These are phyloP conservation scores for Euphorbia schlechtendalii DNA, from an alignment of 441 rosid species.

Conservation along the genomic window DNA sequence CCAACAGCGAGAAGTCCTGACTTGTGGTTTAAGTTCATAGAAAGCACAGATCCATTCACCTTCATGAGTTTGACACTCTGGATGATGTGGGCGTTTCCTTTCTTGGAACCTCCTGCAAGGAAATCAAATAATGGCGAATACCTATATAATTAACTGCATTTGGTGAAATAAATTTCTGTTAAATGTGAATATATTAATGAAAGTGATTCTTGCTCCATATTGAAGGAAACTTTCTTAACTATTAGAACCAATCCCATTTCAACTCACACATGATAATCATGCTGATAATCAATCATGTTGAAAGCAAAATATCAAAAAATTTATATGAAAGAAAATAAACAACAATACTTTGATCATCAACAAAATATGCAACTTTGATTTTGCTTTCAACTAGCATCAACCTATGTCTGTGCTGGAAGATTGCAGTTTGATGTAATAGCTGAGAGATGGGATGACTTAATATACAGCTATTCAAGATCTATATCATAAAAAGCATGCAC, in stretches of 20 bases:
- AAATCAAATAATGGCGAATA: constrained; percentile 6
- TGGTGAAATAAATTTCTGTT: too few species aligned
- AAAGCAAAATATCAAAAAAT: neutral
- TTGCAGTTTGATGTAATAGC: neutral
- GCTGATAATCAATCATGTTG: neutral
- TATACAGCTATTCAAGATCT: neutral
- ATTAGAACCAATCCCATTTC: neutral
- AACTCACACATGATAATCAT: neutral
- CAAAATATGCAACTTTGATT: neutral
- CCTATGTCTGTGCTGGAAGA: neutral
- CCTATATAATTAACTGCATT: neutral
- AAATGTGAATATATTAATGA: too few species aligned
- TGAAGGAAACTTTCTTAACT: neutral
- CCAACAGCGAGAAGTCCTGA: constrained; percentile 66
- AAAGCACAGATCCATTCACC: constrained; percentile 62
- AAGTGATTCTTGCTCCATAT: too few species aligned
- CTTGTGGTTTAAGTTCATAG: constrained; percentile 42
- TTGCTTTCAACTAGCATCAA: neutral
- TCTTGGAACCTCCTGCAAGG: constrained; percentile 57
- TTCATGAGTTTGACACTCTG: constrained; percentile 56
- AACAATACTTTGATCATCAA: neutral
- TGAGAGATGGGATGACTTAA: neutral
- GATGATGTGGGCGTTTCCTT: constrained; percentile 59
- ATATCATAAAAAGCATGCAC: neutral
- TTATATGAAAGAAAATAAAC: neutral